Base-by-base conservation (phyloP, 495 filamentous ascomycete genomes). In the Penicillium pulvis region DNA sequence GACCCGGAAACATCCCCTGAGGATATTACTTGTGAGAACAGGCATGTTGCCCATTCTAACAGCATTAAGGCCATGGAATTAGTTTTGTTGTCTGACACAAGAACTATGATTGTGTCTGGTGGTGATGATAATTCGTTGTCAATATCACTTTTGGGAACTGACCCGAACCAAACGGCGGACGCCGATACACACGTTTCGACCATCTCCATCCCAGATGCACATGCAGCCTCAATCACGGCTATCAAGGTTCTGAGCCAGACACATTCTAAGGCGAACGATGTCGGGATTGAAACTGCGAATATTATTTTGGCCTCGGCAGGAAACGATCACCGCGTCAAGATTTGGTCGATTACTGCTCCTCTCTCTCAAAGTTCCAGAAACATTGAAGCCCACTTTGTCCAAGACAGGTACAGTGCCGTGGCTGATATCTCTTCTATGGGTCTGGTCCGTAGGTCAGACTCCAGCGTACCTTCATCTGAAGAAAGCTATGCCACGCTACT, bases 91-190 rank as follows among this genome's bases (percentile, higher is more conserved):
- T 75, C 66, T 1, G 65, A 61, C n/a, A 60, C 59, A 1, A 47
- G 55, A 3, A 79, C 75, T 30, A 35, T 93, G 9, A 59, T 93
- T 17, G 67, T 87, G n/a, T 88, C 89, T 0, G 91, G 89, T 16
- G 90, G 93, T 6, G 93, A 97, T 61, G 93, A 96, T 63, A 92
- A 92, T 61, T 86, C 88, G 4, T 64, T 96, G 0, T 83, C 81
- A 0, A 63, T 93, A 10, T 81, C 85, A 1, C 73, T 81, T 28
- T 56, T 86, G 44, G 48, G 54, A 44, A 65, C 64, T 17, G 39
- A 51, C 24, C 28, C 61, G 36, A 60, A 17, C 14, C 16, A 12
- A 9, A 6, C 26, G 20, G 33, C 51, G 6, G 43, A 44, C 11
- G 35, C 48, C 31, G 55, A 48, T 20, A 51, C 56, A n/a, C 33